These are phyloP conservation scores for Vaccinium corymbosum DNA, from an alignment of 148 eudicot species.

Conservation along the genomic window DNA sequence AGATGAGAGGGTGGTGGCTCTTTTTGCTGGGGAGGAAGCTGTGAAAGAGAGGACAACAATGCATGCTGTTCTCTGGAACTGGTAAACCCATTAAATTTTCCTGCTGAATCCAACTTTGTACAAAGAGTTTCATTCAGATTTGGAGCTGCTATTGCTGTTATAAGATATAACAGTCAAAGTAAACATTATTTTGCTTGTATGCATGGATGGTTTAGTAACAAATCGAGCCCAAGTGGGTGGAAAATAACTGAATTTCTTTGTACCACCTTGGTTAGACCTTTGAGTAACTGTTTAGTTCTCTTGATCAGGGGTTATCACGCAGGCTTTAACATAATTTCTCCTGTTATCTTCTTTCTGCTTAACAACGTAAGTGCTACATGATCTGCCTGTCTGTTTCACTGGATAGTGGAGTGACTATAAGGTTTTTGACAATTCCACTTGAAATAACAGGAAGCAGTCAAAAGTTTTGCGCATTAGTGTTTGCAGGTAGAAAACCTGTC, in stretches of 20 bases:
- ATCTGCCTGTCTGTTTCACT: slow-evolving; percentile 3
- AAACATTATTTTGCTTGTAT: too few relatives aligned
- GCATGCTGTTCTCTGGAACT: slow-evolving; percentile 92
- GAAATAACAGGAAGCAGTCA: background rate
- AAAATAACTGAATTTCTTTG: background rate
- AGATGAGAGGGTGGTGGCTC: slow-evolving; percentile 73
- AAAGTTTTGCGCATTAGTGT: background rate
- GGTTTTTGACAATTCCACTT: background rate
- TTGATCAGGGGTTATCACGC: background rate
- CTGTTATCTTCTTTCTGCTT: background rate
- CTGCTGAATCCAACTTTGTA: background rate
- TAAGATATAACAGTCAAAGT: background rate
- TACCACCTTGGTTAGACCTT: background rate
- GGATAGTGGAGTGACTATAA: background rate
- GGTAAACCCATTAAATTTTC: slow-evolving; percentile 33
- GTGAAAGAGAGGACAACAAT: slow-evolving; percentile 74
- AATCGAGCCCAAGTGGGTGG: background rate
- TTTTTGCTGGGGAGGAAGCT: slow-evolving; percentile 61
- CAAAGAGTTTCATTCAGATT: background rate
- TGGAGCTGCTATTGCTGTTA: background rate
- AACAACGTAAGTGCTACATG: background rate
- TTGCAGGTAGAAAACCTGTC: slow-evolving; percentile 6
- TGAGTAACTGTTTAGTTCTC: background rate
- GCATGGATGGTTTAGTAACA: background rate
- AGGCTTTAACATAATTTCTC: background rate